Evolutionary conservation across 2,329 filamentous ascomycete species (phyloP).

Genomic region (Talaromyces sp.): DNA sequence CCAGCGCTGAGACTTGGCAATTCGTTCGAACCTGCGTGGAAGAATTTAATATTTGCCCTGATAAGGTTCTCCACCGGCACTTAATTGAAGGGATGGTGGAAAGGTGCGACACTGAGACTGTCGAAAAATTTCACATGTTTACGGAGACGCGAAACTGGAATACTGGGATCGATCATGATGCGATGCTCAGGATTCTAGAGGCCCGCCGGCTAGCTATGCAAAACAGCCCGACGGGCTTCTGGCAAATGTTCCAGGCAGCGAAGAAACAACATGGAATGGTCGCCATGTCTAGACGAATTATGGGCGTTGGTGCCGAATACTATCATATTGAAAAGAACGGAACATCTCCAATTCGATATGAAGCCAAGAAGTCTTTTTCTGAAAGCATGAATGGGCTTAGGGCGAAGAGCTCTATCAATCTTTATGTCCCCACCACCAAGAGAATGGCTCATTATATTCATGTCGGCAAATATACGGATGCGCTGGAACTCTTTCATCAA

Average conservation of each 20-base stretch:
- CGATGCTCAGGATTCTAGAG: slow-evolving; percentile 38
- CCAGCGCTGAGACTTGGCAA: slow-evolving; percentile 35
- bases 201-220: slow-evolving; percentile 38
- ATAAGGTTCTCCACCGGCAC: slow-evolving; percentile 43
- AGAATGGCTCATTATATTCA: slow-evolving; percentile 44
- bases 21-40: slow-evolving; percentile 41
- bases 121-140: slow-evolving; percentile 35
- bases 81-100: slow-evolving; percentile 45
- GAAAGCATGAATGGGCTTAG: slow-evolving; percentile 32
- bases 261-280: slow-evolving; percentile 35
- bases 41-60: slow-evolving; percentile 40
- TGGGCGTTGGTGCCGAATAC: slow-evolving; percentile 31
- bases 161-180: slow-evolving; percentile 31
- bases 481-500: slow-evolving; percentile 33
- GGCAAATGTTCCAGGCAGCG: slow-evolving; percentile 45
- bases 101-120: slow-evolving; percentile 37
- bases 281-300: slow-evolving; percentile 37
- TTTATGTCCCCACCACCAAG: slow-evolving; percentile 38
- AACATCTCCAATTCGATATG: slow-evolving; percentile 18
- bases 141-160: slow-evolving; percentile 38
- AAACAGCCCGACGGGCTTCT: slow-evolving; percentile 39
- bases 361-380: slow-evolving; percentile 26
- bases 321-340: slow-evolving; percentile 15
- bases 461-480: slow-evolving; percentile 36
- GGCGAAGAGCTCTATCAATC: slow-evolving; percentile 32